These are phyloP conservation scores for Agroathelia rolfsii DNA, from an alignment of 1,284 basidiomycete species.

Conservation along the genomic window DNA sequence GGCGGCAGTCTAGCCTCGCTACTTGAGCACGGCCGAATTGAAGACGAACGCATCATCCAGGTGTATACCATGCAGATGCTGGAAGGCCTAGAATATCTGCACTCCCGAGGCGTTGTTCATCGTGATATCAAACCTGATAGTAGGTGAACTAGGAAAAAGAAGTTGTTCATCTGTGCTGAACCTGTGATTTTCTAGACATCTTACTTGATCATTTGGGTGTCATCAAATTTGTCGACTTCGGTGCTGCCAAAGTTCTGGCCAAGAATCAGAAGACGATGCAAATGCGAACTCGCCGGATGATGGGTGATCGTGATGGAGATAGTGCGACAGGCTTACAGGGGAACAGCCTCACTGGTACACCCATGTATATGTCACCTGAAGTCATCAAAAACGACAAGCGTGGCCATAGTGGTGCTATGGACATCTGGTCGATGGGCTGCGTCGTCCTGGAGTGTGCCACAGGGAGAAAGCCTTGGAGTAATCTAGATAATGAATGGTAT, in stretches of 20 bases:
- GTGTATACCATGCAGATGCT: slow-evolving; percentile 97
- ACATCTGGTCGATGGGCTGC: slow-evolving; percentile 96
- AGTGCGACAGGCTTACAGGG: slow-evolving; percentile 24
- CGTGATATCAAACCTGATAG: slow-evolving; percentile 99
- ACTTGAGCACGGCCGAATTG: slow-evolving; percentile 90
- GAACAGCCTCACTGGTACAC: slow-evolving; percentile 91
- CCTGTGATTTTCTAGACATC: slow-evolving; percentile 55
- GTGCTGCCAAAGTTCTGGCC: slow-evolving; percentile 94
- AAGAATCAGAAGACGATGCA: slow-evolving; percentile 88
- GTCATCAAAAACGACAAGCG: slow-evolving; percentile 90
- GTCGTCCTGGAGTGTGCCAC: slow-evolving; percentile 95
- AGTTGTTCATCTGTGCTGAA: slow-evolving; percentile 27
- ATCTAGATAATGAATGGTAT: slow-evolving; percentile 97
- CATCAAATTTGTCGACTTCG: slow-evolving; percentile 98
- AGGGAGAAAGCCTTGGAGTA: slow-evolving; percentile 95
- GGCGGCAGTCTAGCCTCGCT: slow-evolving; percentile 89
- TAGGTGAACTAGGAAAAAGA: too few species aligned
- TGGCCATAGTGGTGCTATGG: slow-evolving; percentile 92
- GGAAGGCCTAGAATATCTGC: slow-evolving; percentile 89
- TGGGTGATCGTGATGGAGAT: too few species aligned
- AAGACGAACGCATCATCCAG: slow-evolving; percentile 94
- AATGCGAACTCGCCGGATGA: slow-evolving; percentile 58
- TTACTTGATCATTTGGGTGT: slow-evolving; percentile 89
- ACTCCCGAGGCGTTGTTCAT: slow-evolving; percentile 89
- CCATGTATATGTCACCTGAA: slow-evolving; percentile 99